These are phyloP conservation scores for Ascochyta clinopodiicola DNA, from an alignment of 2,329 filamentous ascomycete species.

Conservation along the genomic window DNA sequence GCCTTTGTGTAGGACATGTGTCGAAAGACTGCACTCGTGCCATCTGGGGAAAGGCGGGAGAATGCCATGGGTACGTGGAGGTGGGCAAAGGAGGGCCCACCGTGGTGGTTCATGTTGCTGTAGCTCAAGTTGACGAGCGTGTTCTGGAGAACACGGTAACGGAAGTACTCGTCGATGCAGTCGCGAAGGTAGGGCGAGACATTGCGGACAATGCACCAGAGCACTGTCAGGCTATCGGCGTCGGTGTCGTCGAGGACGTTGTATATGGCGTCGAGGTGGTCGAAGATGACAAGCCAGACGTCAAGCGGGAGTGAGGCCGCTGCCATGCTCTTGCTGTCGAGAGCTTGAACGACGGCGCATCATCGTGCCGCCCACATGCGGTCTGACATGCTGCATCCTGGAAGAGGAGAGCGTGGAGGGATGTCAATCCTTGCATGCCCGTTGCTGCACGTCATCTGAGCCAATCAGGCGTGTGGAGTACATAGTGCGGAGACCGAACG, in stretches of 20 bases:
- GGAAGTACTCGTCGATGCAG: conserved; percentile 29
- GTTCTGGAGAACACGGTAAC: conserved; percentile 18
- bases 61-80: conserved; percentile 29
- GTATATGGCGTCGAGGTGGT: conserved; percentile 6
- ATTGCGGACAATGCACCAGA: conserved; percentile 27
- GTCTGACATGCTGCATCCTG: conserved; percentile 2
- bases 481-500: conserved; percentile 13
- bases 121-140: conserved; percentile 26
- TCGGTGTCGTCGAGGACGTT: conserved; percentile 7
- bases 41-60: conserved; percentile 18
- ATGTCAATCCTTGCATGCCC: conserved; percentile 16
- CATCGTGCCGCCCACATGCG: conserved; percentile 5
- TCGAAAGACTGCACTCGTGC: conserved; percentile 16
- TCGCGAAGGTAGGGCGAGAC: conserved; percentile 20
- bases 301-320: conserved; percentile 20
- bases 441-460: conserved; percentile 6
- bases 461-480: conserved; percentile 18
- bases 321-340: conserved; percentile 6
- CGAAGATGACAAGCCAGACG: conserved; percentile 28
- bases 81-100: conserved; percentile 15
- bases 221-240: conserved; percentile 16
- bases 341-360: conserved; percentile 3
- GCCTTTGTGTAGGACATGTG: conserved; percentile 12
- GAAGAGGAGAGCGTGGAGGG: not conserved
- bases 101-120: conserved; percentile 22